phyloP scores from a whole-genome alignment of 2,329 filamentous ascomycete species.

The Ceratocystis variospora region DNA sequence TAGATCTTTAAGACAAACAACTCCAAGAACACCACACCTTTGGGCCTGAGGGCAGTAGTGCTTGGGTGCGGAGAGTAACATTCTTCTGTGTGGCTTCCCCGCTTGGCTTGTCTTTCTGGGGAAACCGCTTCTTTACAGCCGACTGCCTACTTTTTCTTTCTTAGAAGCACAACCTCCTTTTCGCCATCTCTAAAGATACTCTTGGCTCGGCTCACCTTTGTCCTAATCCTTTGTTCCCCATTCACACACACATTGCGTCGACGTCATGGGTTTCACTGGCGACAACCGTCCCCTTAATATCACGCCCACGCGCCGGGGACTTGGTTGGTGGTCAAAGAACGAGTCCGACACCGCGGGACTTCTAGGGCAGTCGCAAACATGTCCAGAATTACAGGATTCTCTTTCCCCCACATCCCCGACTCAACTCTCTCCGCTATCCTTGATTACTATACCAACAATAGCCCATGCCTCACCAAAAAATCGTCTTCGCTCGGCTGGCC shows the following conservation, averaged over 20 bases:
- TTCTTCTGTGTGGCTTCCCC: not conserved
- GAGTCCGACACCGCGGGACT: not conserved
- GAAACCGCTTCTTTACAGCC: no score
- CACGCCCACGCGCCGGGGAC: constrained; percentile 11
- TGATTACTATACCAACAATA: constrained; percentile 32
- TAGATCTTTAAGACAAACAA: not conserved
- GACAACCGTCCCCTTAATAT: constrained; percentile 16
- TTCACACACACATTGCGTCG: not conserved
- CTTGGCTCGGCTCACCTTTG: not conserved
- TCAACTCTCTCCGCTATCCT: constrained; percentile 25
- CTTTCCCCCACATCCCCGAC: constrained; percentile 18
- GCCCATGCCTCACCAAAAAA: constrained; percentile 10
- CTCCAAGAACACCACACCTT: not conserved
- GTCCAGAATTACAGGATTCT: constrained; percentile 11
- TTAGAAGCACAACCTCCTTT: no score
- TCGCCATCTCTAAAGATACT: no score
- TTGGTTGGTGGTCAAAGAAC: constrained; percentile 15
- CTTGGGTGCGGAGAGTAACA: not conserved
- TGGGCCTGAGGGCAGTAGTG: not conserved
- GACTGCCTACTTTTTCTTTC: no score
- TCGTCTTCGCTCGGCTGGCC: constrained; percentile 1
- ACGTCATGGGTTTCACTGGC: constrained; percentile 13
- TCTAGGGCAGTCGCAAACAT: constrained; percentile 2
- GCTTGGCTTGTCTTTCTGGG: not conserved
- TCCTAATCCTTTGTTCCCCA: not conserved